A percentile compares a stretch with the other conserved stretches of the same genome.
Evolutionary conservation across 768 basidiomycete genomes (phyloP).

Genomic region (Collybiopsis confluens): DNA sequence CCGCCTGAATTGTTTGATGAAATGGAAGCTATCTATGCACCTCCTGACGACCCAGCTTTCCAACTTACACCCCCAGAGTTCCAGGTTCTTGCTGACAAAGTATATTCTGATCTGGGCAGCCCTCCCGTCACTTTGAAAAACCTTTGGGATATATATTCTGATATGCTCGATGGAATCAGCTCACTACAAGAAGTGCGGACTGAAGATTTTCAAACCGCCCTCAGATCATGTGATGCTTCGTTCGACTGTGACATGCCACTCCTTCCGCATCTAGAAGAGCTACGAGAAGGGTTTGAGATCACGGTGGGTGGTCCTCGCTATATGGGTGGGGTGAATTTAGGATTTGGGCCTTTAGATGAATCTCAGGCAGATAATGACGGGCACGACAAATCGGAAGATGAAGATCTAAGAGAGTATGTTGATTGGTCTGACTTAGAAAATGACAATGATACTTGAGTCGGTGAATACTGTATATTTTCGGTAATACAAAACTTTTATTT

Average conservation of each 20-base stretch:
- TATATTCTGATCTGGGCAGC: neutral
- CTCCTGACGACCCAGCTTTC: conserved; percentile 22
- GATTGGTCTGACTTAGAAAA: neutral
- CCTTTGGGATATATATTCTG: neutral
- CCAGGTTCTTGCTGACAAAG: neutral
- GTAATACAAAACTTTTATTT: too few species aligned
- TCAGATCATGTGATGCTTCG: neutral
- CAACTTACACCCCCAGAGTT: conserved; percentile 26
- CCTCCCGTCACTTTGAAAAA: neutral
- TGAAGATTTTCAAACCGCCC: neutral
- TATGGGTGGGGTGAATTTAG: neutral
- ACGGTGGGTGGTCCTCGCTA: neutral
- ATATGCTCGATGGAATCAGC: neutral
- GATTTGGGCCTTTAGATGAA: neutral
- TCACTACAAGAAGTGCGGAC: neutral
- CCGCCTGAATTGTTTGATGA: conserved; percentile 13
- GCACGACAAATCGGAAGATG: too few species aligned
- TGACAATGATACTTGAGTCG: neutral
- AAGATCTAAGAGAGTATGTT: neutral
- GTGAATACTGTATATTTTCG: too few species aligned
- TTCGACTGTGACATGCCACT: neutral
- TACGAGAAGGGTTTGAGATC: neutral
- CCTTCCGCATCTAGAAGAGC: neutral
- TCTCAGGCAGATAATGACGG: neutral
- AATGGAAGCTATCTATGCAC: conserved; percentile 21